Evolutionary conservation across 179 eudicot species (phyloP).

Genomic region (Vitellaria paradoxa): DNA sequence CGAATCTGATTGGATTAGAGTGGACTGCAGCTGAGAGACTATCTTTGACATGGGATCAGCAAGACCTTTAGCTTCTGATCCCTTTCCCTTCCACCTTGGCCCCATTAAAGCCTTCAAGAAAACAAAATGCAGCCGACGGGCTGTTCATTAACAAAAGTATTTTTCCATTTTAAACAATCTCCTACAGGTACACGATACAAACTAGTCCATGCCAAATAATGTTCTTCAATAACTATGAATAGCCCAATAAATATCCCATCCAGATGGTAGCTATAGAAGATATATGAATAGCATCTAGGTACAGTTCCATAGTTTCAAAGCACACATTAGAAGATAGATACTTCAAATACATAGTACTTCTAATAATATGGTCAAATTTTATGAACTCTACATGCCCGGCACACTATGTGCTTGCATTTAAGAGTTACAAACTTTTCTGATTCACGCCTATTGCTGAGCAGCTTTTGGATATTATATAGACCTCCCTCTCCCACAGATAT

Average conservation of each 20-base stretch:
- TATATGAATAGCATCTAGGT: no score
- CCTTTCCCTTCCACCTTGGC: constrained; percentile 65
- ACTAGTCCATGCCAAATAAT: neutral
- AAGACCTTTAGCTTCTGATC: constrained; percentile 50
- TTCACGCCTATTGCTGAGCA: no score
- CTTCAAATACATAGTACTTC: neutral
- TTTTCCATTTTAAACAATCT: neutral
- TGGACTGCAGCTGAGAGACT: constrained; percentile 39
- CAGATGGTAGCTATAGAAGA: neutral
- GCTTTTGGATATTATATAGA: neutral
- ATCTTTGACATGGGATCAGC: constrained; percentile 58
- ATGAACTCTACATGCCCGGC: no score
- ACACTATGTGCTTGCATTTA: neutral
- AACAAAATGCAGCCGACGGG: neutral
- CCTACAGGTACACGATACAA: neutral
- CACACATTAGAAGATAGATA: neutral
- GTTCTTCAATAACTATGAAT: neutral
- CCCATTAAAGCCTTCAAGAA: constrained; percentile 31
- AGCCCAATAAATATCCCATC: neutral
- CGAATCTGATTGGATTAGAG: constrained; percentile 32
- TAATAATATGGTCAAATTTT: neutral
- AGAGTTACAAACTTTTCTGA: neutral
- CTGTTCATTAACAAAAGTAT: neutral
- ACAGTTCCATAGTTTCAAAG: neutral
- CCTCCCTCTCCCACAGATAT: neutral